Evolutionary conservation across 352 stramenopile species (phyloP), one percentile per base, ranked within the genome.

Genomic region (Globisporangium echinulatum): DNA sequence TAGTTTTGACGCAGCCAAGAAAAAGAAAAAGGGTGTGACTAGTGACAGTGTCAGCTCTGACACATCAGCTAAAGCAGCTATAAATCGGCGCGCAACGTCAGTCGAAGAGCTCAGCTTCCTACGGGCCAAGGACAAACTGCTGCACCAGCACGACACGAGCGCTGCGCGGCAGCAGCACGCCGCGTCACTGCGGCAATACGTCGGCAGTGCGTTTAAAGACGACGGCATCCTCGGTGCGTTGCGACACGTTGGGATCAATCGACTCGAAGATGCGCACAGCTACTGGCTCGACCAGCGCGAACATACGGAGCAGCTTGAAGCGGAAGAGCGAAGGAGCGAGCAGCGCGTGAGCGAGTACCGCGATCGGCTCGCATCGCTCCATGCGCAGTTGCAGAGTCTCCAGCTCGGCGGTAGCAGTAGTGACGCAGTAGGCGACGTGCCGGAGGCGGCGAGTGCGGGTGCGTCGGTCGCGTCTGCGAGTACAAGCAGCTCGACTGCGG

Each of bases 271-370:
- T 17, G 77, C 79, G 9, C 63, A 90, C 46, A 54, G 85, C 36
- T 90, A 84, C 65, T 91, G 83, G 83, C 76, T 89, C 59, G 85
- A 90, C 56, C 82, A 91, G 63, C 72, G 88, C 8, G 74, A 88
- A 13, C 82, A 92, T 58, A 77, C 79, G 0, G 62, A 68, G n/a
- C 80, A 92, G 58, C 71, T 92, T 2, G 80, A 87, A 58, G 68
- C 64, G 5, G 78, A 94, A 44, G 75, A 89, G 55, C 77, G 76
- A 42, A 62, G 70, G 37, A 74, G 74, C 17, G 84, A 92, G 57
- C 65, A 82, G 44, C 77, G 79, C 37, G 79, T 94, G 36, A 52
- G 57, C 6, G 80, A 90, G 40, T 76, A 71, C 38, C 82, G 80
- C 14, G 75, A 89, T n/a, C 67, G 72, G 19, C 63, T 94, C 19